Percentiles rank a stretch among this genome's conserved stretches.
Evolutionary conservation across 345 rosid genomes (phyloP).

Genomic region (Lenwebbia sp.): DNA sequence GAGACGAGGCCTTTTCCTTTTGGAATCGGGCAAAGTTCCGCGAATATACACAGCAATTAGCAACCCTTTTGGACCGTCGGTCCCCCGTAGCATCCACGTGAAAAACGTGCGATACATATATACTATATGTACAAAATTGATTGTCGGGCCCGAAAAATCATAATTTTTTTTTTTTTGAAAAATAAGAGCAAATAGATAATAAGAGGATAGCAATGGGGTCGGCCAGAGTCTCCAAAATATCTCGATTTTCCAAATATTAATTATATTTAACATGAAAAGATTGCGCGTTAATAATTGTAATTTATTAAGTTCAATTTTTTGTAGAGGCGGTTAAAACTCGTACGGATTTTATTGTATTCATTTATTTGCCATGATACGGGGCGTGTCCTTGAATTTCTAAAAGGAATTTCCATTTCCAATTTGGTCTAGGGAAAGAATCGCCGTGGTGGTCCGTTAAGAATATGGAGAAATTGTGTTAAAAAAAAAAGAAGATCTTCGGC

Average conservation of each 20-base stretch:
- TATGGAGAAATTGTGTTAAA: no score
- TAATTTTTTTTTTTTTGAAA: background rate
- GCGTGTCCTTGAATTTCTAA: background rate
- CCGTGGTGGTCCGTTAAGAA: no score
- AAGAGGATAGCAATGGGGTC: background rate
- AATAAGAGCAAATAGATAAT: background rate
- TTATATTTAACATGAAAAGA: background rate
- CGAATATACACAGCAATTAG: background rate
- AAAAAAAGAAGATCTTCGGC: no score
- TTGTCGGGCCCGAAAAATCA: background rate
- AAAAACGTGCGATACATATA: background rate
- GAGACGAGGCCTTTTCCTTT: background rate
- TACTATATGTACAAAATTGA: background rate
- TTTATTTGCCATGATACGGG: background rate
- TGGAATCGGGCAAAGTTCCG: background rate
- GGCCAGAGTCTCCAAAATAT: background rate
- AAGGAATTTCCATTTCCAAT: background rate
- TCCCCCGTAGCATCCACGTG: background rate
- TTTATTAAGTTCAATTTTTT: background rate
- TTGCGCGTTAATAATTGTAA: background rate
- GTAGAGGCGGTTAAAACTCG: background rate
- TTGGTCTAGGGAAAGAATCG: background rate
- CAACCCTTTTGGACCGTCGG: background rate
- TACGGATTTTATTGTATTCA: background rate
- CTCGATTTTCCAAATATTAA: background rate